Evolutionary conservation across 2,329 filamentous ascomycete species (phyloP).

Genomic region (Xylariaceae sp.): DNA sequence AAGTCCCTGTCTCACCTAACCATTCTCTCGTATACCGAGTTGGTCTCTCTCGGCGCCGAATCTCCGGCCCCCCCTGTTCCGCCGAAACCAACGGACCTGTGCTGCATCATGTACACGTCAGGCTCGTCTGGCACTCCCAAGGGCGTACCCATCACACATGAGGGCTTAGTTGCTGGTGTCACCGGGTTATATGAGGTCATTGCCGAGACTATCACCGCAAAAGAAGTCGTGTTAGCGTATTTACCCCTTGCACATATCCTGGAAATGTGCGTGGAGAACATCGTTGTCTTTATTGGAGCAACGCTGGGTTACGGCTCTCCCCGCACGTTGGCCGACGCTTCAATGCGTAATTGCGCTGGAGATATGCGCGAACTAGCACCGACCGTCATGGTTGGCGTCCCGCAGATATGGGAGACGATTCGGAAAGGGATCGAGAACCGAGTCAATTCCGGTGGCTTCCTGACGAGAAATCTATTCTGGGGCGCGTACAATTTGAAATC

Average conservation of each 20-base stretch:
- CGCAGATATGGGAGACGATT: conserved; percentile 94
- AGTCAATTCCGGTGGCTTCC: conserved; percentile 63
- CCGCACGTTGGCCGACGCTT: conserved; percentile 78
- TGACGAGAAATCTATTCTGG: conserved; percentile 76
- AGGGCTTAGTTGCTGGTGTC: conserved; percentile 72
- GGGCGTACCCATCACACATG: conserved; percentile 78
- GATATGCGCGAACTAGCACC: conserved; percentile 91
- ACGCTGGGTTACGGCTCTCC: conserved; percentile 91
- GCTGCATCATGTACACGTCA: conserved; percentile 82
- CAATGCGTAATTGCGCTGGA: conserved; percentile 82
- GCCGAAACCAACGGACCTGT: conserved; percentile 69
- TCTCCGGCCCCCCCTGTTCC: conserved; percentile 66
- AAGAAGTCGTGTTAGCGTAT: conserved; percentile 80
- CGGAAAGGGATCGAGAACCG: conserved; percentile 87
- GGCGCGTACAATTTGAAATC: conserved; percentile 54
- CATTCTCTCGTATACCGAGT: conserved; percentile 50
- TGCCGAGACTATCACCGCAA: conserved; percentile 68
- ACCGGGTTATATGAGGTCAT: conserved; percentile 77
- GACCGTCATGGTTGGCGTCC: conserved; percentile 87
- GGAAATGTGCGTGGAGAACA: conserved; percentile 92
- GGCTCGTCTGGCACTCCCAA: conserved; percentile 87
- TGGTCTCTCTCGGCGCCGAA: conserved; percentile 54
- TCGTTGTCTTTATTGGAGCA: conserved; percentile 81
- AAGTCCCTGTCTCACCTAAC: conserved; percentile 49
- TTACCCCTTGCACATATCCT: conserved; percentile 93